Conservation (phyloP, 2,329 filamentous ascomycete species). For the Hypoxylon sp. region DNA sequence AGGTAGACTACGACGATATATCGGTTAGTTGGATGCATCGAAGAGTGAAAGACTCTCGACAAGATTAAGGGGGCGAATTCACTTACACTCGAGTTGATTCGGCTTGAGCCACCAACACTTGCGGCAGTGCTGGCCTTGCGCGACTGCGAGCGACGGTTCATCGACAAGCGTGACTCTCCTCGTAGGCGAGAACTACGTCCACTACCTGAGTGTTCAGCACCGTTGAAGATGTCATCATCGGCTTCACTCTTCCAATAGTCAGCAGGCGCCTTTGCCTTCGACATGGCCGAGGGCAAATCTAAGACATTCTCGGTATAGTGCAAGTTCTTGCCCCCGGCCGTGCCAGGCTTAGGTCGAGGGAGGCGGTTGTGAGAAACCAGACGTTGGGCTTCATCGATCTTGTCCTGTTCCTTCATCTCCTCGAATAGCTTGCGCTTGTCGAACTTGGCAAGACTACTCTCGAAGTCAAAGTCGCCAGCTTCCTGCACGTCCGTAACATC, state of each 20-base stretch:
- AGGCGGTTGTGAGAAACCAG: slow-evolving; percentile 89
- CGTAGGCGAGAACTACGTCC: slow-evolving; percentile 66
- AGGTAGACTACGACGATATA: slow-evolving; percentile 54
- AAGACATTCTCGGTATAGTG: slow-evolving; percentile 94
- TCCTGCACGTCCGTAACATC: slow-evolving; percentile 96
- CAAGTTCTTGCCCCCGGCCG: slow-evolving; percentile 87
- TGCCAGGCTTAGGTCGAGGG: slow-evolving; percentile 74
- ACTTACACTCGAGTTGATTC: slow-evolving; percentile 65
- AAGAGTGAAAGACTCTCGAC: background rate
- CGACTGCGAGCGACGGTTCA: slow-evolving; percentile 67
- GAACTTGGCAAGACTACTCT: slow-evolving; percentile 90
- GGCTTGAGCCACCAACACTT: slow-evolving; percentile 59
- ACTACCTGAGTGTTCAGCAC: slow-evolving; percentile 62
- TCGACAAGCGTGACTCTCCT: slow-evolving; percentile 67
- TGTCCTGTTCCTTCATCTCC: slow-evolving; percentile 90
- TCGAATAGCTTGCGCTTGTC: slow-evolving; percentile 94
- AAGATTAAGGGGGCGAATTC: slow-evolving; percentile 30
- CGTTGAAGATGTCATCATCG: slow-evolving; percentile 68
- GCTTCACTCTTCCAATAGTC: slow-evolving; percentile 83
- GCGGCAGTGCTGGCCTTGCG: slow-evolving; percentile 67
- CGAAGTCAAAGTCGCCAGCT: slow-evolving; percentile 95
- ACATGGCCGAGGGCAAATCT: slow-evolving; percentile 66
- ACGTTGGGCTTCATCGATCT: slow-evolving; percentile 89
- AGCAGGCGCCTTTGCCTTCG: slow-evolving; percentile 58
- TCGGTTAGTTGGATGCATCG: slow-evolving; percentile 24